Evolutionary conservation across 176 grass and related monocot species (phyloP).

Genomic region (Chloris gayana): DNA sequence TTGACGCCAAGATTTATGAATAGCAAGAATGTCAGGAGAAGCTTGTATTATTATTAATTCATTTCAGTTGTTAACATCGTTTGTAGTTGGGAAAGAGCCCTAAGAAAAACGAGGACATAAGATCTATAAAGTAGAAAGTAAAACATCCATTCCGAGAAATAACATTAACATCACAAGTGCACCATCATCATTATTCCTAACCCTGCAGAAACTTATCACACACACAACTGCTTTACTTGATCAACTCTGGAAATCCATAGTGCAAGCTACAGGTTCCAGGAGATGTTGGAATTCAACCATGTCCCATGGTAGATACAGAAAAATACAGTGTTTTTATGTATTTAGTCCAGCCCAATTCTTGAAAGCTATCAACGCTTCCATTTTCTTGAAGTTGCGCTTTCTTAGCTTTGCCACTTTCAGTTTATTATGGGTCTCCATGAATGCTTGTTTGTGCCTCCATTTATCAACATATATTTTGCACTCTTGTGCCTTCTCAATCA

Average conservation of each 20-base stretch:
- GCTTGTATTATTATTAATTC: background rate
- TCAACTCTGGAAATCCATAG: conserved; percentile 23
- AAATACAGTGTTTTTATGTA: conserved; percentile 41
- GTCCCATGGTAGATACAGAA: conserved; percentile 17
- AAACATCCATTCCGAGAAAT: conserved; percentile 29
- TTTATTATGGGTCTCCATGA: conserved; percentile 99
- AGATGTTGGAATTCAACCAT: conserved; percentile 30
- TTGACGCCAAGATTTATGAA: too few species aligned
- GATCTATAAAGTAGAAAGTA: background rate
- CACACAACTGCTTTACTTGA: conserved; percentile 24
- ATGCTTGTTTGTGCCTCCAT: conserved; percentile 97
- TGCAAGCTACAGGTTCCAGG: conserved; percentile 24
- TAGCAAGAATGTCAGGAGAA: conserved; percentile 27
- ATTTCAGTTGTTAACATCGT: conserved; percentile 29
- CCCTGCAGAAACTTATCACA: conserved; percentile 14
- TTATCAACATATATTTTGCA: conserved; percentile 98
- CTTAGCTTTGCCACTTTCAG: conserved; percentile 85
- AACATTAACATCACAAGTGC: conserved; percentile 29
- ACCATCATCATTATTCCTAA: conserved; percentile 10
- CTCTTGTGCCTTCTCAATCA: conserved; percentile 89
- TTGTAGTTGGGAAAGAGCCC: background rate
- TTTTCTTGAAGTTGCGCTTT: conserved; percentile 85
- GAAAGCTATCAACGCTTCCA: conserved; percentile 92
- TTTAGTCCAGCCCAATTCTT: conserved; percentile 97
- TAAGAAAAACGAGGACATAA: conserved; percentile 9